Conservation (phyloP, 805 yeast species). For the Starmerella vaccinii region DNA sequence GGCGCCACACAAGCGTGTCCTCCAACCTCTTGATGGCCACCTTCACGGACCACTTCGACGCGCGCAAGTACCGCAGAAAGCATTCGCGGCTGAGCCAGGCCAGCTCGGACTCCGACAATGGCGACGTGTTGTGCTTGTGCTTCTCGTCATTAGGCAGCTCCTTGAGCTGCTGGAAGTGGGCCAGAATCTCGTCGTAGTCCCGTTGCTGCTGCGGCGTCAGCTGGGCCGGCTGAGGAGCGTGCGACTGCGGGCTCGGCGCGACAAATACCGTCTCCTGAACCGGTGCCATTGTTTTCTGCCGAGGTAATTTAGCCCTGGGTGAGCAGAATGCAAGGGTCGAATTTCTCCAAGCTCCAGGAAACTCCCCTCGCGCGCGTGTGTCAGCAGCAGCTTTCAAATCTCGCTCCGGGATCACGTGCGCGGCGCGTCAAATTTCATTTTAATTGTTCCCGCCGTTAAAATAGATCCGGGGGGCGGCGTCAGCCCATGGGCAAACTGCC, state of each 20-base stretch:
- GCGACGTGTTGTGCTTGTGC: constrained; percentile 30
- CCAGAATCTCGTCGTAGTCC: constrained; percentile 53
- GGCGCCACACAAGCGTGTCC: constrained; percentile 80
- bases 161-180: constrained; percentile 47
- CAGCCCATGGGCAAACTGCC: too few relatives aligned
- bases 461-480: too few relatives aligned
- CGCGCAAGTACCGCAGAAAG: constrained; percentile 77
- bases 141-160: constrained; percentile 40
- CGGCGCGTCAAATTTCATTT: neutral
- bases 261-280: constrained; percentile 15
- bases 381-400: constrained; percentile 1
- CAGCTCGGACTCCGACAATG: constrained; percentile 47
- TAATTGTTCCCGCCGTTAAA: neutral
- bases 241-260: constrained; percentile 40
- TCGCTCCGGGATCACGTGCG: neutral
- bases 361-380: constrained; percentile 6
- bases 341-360: neutral
- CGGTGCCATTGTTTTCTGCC: constrained; percentile 4
- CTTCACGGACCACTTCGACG: constrained; percentile 76
- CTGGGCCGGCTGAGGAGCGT: constrained; percentile 40
- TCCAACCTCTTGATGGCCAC: constrained; percentile 68
- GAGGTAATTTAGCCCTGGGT: neutral
- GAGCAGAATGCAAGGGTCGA: neutral
- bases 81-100: constrained; percentile 94
- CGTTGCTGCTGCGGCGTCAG: constrained; percentile 46